Base-by-base conservation (phyloP, 2,329 filamentous ascomycete genomes). In the Aspergillus sp. region DNA sequence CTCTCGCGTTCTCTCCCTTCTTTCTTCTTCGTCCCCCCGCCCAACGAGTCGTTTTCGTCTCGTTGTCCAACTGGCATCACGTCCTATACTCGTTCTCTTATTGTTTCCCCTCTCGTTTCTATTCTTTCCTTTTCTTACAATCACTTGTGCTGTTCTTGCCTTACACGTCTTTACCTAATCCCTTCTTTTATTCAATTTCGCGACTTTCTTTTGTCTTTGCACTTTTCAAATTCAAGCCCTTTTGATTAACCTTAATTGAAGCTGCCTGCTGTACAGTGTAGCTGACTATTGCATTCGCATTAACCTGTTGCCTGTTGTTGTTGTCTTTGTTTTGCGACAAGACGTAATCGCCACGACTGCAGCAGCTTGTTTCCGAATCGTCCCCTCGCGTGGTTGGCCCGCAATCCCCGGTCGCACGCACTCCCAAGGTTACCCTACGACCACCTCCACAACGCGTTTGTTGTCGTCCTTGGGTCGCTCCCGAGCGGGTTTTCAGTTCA, bases 31-130 rank as follows among this genome's bases (percentile, higher is more conserved):
- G 68, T 69, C 70, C 70, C 64, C 70, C 70, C 70, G 66, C 70
- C 66, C 67, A 66, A 66, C 66, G 67, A 71, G 68, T 68, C 66
- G 63, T 48, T 57, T 35, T 62, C 55, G 61, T 64, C 63, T 68
- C 60, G 59, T 83, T 83, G 69, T 80, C 82, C 47, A 82, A 79
- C 63, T 82, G 55, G 52, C 80, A 43, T 64, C 62, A 61, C 60
- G 59, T 50, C 55, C 56, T 55, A 48, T 60, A 46, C 58, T 58
- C 53, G 52, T 57, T 60, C 57, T 63, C 56, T 57, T 59, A 46
- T 67, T 61, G 59, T 56, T 62, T 63, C 65, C 61, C 58, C 55
- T 66, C 57, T 61, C 58, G 61, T 64, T 62, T 65, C 62, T 48
- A 58, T 58, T 33, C 54, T 35, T 57, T 58, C 23, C 60, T 49